Percentiles rank a stretch among this genome's conserved stretches.
Conservation (phyloP, 208 protist species). For the Wallacemonas collosoma region DNA sequence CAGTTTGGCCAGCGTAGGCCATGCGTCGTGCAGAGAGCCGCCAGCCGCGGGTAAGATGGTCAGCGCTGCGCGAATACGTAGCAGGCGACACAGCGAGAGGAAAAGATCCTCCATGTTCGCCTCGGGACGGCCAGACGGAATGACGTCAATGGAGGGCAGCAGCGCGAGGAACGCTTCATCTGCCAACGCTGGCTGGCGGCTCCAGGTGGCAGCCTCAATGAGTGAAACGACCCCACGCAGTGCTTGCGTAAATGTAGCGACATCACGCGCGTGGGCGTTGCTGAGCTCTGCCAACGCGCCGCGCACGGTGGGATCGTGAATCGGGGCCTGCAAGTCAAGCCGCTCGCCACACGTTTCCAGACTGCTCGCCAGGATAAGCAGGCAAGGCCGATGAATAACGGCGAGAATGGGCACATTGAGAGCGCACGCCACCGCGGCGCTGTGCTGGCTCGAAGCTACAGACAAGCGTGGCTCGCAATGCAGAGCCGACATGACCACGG, state of each 20-base stretch:
- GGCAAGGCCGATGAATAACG: constrained; percentile 49
- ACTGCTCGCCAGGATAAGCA: constrained; percentile 58
- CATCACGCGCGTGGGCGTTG: constrained; percentile 21
- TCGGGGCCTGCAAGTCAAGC: constrained; percentile 27
- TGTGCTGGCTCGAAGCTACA: constrained; percentile 11
- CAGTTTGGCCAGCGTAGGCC: constrained; percentile 31
- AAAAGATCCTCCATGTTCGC: constrained; percentile 40
- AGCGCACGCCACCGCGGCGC: neutral
- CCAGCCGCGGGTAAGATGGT: constrained; percentile 36
- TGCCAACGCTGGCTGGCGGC: constrained; percentile 25
- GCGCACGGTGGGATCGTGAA: constrained; percentile 17
- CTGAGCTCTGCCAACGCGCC: constrained; percentile 33
- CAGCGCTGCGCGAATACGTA: constrained; percentile 48
- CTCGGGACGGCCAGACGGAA: constrained; percentile 28
- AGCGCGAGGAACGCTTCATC: constrained; percentile 46
- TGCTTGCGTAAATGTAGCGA: constrained; percentile 30
- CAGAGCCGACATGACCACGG: constrained; percentile 1
- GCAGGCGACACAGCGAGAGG: constrained; percentile 37
- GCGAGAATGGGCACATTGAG: constrained; percentile 37
- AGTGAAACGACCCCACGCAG: constrained; percentile 39
- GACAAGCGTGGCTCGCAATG: constrained; percentile 17
- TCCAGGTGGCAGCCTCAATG: constrained; percentile 20
- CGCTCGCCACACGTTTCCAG: constrained; percentile 33
- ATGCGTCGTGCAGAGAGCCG: constrained; percentile 35
- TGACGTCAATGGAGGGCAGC: constrained; percentile 30